Conservation (phyloP, 257 asterid species). For the Echites panduratus region DNA sequence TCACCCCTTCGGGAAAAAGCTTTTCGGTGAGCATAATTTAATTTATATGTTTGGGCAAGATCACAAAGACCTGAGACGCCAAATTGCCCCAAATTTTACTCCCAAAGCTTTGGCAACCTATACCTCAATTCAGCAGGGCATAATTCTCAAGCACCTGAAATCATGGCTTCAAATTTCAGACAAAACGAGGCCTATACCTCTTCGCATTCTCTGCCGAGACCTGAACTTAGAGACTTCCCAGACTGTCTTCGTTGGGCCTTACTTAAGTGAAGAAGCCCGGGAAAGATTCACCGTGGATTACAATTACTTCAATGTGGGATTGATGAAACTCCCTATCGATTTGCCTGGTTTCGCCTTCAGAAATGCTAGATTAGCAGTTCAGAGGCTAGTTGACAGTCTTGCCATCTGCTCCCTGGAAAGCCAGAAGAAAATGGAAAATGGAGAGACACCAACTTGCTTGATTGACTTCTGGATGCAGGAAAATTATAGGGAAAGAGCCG, state of each 20-base stretch:
- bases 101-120: slow-evolving; percentile 70
- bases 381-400: slow-evolving; percentile 51
- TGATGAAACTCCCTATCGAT: slow-evolving; percentile 78
- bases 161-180: slow-evolving; percentile 39
- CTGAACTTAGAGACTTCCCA: slow-evolving; percentile 89
- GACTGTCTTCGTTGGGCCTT: slow-evolving; percentile 79
- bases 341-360: slow-evolving; percentile 90
- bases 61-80: slow-evolving; percentile 75
- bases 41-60: slow-evolving; percentile 87
- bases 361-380: slow-evolving; percentile 64
- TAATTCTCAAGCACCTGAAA: slow-evolving; percentile 53
- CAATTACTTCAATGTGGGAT: slow-evolving; percentile 70
- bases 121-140: slow-evolving; percentile 53
- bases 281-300: slow-evolving; percentile 54
- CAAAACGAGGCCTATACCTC: slow-evolving; percentile 29
- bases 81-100: slow-evolving; percentile 79
- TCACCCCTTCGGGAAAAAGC: slow-evolving; percentile 83
- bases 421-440: slow-evolving; percentile 46
- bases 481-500: slow-evolving; percentile 29
- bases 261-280: slow-evolving; percentile 45
- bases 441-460: slow-evolving; percentile 64
- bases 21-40: slow-evolving; percentile 77
- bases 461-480: slow-evolving; percentile 88
- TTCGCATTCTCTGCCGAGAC: slow-evolving; percentile 68
- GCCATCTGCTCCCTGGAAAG: slow-evolving; percentile 56